These are phyloP conservation scores for Linnemannia elongata DNA, from an alignment of 192 early-diverging fungal genomes.

Conservation along the genomic window DNA sequence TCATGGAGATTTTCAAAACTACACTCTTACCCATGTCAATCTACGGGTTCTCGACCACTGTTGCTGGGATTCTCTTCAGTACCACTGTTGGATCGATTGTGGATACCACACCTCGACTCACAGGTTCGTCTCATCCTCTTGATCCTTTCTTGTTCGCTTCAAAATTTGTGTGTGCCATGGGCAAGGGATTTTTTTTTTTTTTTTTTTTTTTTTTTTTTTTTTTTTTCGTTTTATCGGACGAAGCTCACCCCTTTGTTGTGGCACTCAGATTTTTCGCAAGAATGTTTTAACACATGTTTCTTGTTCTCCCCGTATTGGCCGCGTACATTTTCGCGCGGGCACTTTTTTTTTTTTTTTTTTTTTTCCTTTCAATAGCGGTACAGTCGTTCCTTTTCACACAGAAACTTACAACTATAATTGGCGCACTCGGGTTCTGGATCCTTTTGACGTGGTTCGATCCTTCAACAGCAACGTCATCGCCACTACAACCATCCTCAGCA, in stretches of 20 bases:
- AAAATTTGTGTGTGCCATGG: background rate
- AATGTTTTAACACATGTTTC: conserved; percentile 9
- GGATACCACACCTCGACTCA: conserved; percentile 37
- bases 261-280: background rate
- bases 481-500: background rate
- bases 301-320: conserved; percentile 4
- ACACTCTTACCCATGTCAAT: conserved; percentile 50
- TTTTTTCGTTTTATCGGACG: background rate
- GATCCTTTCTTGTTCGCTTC: background rate
- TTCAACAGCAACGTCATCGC: background rate
- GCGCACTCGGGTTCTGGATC: conserved; percentile 49
- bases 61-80: conserved; percentile 45
- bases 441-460: conserved; percentile 51
- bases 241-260: background rate
- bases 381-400: conserved; percentile 33
- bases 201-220: background rate
- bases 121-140: conserved; percentile 7
- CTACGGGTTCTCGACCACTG: conserved; percentile 54
- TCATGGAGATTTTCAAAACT: conserved; percentile 56
- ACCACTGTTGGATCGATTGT: conserved; percentile 44
- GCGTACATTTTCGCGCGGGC: background rate
- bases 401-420: conserved; percentile 40
- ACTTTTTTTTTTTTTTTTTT: background rate
- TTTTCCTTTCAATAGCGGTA: conserved; percentile 16
- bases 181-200: too few species aligned